phyloP scores from a whole-genome alignment of 2,329 filamentous ascomycete species.

The Pseudogymnoascus sp. region DNA sequence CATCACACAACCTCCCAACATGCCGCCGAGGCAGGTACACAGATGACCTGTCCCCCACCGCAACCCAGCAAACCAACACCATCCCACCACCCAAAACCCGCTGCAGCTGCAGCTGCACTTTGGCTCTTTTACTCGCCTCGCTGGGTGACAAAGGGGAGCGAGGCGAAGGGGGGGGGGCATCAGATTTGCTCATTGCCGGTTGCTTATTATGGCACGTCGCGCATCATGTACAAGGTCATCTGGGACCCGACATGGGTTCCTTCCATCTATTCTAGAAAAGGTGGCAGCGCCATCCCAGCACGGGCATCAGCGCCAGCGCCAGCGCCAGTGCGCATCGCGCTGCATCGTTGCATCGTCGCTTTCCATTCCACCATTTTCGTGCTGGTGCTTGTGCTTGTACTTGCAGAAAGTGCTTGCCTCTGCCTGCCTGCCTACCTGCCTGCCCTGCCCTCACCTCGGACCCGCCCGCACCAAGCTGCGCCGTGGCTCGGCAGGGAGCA shows the following conservation, averaged over 20 bases:
- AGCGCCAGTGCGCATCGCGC: not conserved
- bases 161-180: not conserved
- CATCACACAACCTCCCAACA: not conserved
- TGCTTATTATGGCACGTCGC: not conserved
- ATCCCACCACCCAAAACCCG: not conserved
- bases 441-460: not conserved
- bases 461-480: not conserved
- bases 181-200: not conserved
- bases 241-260: not conserved
- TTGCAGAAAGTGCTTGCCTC: not conserved
- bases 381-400: not conserved
- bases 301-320: not conserved
- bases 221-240: constrained; percentile 2
- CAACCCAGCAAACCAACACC: not conserved
- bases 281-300: not conserved
- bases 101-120: not conserved
- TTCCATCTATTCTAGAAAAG: constrained; percentile 3
- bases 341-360: not conserved
- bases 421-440: not conserved
- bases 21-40: not conserved
- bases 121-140: not conserved
- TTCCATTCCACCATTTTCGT: not conserved
- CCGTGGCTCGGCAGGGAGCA: not conserved
- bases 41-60: not conserved
- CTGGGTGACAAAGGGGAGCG: not conserved